These are phyloP conservation scores for Fusarium dimerum DNA, from an alignment of 2,329 filamentous ascomycete species.

Conservation along the genomic window DNA sequence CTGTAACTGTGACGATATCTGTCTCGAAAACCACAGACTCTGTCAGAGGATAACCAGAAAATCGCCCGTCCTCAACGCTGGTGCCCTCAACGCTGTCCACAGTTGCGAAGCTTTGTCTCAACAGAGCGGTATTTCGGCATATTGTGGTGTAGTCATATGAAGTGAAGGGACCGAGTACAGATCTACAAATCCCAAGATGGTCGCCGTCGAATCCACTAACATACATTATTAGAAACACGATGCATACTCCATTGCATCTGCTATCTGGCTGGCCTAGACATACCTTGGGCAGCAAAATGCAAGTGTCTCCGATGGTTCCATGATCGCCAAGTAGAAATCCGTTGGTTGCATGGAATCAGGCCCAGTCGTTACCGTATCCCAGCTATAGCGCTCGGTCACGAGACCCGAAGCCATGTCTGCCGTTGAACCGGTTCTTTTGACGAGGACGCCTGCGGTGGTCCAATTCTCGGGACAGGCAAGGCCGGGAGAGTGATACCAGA, in stretches of 20 bases:
- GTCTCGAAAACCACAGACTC: not conserved
- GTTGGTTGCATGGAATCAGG: not conserved
- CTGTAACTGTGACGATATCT: not conserved
- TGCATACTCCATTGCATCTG: too few species aligned
- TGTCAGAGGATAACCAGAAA: constrained; percentile 4
- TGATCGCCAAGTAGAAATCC: constrained; percentile 2
- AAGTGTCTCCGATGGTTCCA: constrained; percentile 22
- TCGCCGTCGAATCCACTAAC: constrained; percentile 15
- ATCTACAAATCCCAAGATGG: constrained; percentile 8
- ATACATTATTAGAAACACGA: not conserved
- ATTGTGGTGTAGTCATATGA: constrained; percentile 3
- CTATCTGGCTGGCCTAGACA: not conserved
- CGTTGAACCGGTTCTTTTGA: constrained; percentile 2
- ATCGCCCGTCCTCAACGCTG: not conserved
- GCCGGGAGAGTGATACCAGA: constrained; percentile 27
- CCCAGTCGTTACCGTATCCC: not conserved
- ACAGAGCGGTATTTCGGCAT: not conserved
- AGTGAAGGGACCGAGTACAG: constrained; percentile 4
- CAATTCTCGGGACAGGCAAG: constrained; percentile 24
- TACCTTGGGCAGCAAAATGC: constrained; percentile 27
- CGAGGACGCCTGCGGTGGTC: constrained; percentile 24
- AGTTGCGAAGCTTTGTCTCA: not conserved
- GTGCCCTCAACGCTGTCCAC: constrained; percentile 15
- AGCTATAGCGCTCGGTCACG: constrained; percentile 1
- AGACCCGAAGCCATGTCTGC: constrained; percentile 10